Conservation (phyloP, 805 yeast genomes). For the Phaffomyces antillensis region DNA sequence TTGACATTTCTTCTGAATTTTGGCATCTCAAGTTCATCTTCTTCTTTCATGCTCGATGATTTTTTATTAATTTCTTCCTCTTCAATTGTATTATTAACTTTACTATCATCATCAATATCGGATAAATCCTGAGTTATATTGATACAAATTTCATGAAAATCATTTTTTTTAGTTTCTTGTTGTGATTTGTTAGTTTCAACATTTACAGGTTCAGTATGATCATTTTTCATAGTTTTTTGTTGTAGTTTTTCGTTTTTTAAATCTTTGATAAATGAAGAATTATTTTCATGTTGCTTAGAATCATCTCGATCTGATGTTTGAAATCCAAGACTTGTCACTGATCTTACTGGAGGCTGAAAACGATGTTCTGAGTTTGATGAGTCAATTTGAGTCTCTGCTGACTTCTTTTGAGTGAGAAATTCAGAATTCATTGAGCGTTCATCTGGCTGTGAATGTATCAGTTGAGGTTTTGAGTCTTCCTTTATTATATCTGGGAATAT, state of each 20-base stretch:
- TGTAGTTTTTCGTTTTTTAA: neutral
- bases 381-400: neutral
- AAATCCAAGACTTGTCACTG: neutral
- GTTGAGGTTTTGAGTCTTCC: no score
- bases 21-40: neutral
- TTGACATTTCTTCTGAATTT: neutral
- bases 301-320: neutral
- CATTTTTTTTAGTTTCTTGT: neutral
- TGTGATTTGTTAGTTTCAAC: neutral
- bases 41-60: neutral
- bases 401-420: neutral
- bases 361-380: neutral
- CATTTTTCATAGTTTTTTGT: neutral
- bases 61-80: constrained; percentile 1
- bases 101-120: constrained; percentile 23
- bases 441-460: neutral
- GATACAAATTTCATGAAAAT: constrained; percentile 7
- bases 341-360: neutral
- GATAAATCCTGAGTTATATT: constrained; percentile 24
- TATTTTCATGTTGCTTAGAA: no score
- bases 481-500: no score
- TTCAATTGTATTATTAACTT: constrained; percentile 8
- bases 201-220: constrained; percentile 1
- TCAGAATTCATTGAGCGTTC: neutral
- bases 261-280: no score